Conservation (phyloP, 352 stramenopile species). For the Globisporangium sylvaticum region DNA sequence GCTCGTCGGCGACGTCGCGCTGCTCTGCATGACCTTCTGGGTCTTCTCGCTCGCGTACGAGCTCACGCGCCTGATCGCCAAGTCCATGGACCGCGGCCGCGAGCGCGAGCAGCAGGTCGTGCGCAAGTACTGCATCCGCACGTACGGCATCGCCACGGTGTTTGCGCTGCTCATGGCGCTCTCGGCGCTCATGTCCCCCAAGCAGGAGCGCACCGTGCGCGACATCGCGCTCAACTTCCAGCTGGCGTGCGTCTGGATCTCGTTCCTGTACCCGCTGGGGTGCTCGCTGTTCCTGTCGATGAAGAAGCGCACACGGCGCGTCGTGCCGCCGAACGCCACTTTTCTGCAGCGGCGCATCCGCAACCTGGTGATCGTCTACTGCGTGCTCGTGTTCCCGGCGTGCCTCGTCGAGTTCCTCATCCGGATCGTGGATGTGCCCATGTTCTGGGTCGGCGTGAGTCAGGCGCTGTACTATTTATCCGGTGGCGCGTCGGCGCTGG, state of each 20-base stretch:
- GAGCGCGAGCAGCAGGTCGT: conserved; percentile 51
- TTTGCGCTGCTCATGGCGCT: conserved; percentile 44
- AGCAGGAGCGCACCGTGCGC: conserved; percentile 29
- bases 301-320: conserved; percentile 34
- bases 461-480: conserved; percentile 63
- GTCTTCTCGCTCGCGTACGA: conserved; percentile 63
- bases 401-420: conserved; percentile 44
- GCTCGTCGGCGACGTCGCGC: conserved; percentile 53
- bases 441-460: conserved; percentile 41
- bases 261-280: conserved; percentile 54
- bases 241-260: conserved; percentile 44
- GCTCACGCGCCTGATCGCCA: conserved; percentile 58
- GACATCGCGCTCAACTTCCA: conserved; percentile 41
- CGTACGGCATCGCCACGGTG: conserved; percentile 26
- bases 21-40: conserved; percentile 60
- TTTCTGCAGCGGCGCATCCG: conserved; percentile 65
- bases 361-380: conserved; percentile 65
- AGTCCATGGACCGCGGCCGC: conserved; percentile 58
- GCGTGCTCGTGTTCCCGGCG: conserved; percentile 56
- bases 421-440: conserved; percentile 26
- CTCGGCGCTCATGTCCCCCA: conserved; percentile 22
- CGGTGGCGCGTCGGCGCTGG: conserved; percentile 48
- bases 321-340: conserved; percentile 41
- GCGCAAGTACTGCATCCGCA: conserved; percentile 43
- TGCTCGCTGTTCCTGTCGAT: conserved; percentile 42